Evolutionary conservation across 2,329 filamentous ascomycete species (phyloP).

Genomic region (Cladobotryum protrusum): DNA sequence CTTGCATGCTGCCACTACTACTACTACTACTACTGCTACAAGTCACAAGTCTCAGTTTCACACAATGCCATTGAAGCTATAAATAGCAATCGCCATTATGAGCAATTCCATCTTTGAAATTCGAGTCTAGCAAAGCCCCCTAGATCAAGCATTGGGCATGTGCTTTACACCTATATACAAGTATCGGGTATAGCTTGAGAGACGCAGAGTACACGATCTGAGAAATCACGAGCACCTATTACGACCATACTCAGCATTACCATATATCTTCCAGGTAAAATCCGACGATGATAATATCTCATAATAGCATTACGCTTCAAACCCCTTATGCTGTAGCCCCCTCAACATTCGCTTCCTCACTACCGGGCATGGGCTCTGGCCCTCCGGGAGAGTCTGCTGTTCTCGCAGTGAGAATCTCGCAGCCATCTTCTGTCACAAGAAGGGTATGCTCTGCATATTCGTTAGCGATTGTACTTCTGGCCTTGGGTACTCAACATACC

Average conservation of each 20-base stretch:
- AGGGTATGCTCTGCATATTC: conserved; percentile 63
- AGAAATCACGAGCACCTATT: no score
- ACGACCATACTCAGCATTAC: no score
- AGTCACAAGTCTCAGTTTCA: background rate
- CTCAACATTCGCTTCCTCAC: conserved; percentile 13
- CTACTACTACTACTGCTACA: no score
- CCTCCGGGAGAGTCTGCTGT: conserved; percentile 69
- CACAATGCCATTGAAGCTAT: background rate
- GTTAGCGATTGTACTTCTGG: conserved; percentile 16
- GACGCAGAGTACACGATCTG: no score
- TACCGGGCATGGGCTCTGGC: conserved; percentile 51
- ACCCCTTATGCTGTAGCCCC: background rate
- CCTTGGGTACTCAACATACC: conserved; percentile 45
- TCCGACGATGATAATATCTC: no score
- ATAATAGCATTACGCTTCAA: no score
- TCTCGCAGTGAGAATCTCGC: conserved; percentile 74
- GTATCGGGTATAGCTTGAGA: background rate
- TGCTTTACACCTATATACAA: background rate
- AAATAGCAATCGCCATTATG: background rate
- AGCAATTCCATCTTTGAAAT: background rate
- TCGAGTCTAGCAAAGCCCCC: no score
- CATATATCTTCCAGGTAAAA: no score
- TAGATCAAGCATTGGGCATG: background rate
- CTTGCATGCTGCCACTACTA: no score
- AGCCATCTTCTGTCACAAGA: conserved; percentile 74